Percentiles rank a stretch among this genome's conserved stretches.
These are phyloP conservation scores for Oidium heveae DNA, from an alignment of 2,329 filamentous ascomycete genomes.

Conservation along the genomic window DNA sequence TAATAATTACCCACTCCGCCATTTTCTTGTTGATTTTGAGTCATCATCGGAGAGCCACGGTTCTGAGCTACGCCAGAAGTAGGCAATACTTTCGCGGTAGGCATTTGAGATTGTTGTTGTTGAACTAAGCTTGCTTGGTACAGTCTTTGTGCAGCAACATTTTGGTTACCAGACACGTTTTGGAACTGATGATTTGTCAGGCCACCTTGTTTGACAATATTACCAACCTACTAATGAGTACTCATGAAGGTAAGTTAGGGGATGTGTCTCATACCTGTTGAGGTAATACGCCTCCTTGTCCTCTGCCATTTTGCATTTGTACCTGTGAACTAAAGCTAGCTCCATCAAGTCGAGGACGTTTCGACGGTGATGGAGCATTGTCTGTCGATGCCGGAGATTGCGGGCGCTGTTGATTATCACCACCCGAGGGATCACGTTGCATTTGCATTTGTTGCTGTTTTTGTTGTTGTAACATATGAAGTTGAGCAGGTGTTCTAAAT, in stretches of 20 bases:
- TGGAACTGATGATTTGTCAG: constrained; percentile 58
- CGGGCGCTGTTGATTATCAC: constrained; percentile 47
- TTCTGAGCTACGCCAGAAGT: constrained; percentile 44
- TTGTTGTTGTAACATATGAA: constrained; percentile 40
- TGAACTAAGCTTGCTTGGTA: constrained; percentile 69
- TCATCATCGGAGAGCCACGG: constrained; percentile 62
- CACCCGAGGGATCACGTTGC: constrained; percentile 71
- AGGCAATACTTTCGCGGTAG: constrained; percentile 27
- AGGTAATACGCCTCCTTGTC: constrained; percentile 41
- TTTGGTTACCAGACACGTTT: constrained; percentile 22
- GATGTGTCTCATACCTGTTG: constrained; percentile 36
- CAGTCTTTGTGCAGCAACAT: constrained; percentile 28
- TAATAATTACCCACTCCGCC: constrained; percentile 32
- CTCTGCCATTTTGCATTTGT: constrained; percentile 42
- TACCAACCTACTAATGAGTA: constrained; percentile 35
- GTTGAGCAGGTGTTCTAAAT: constrained; percentile 25
- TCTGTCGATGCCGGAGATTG: constrained; percentile 64
- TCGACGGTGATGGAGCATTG: constrained; percentile 77
- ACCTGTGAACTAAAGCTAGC: constrained; percentile 42
- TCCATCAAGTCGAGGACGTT: constrained; percentile 62
- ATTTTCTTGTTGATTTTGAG: constrained; percentile 37
- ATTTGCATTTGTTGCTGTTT: constrained; percentile 58
- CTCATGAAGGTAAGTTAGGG: constrained; percentile 20
- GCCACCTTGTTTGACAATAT: constrained; percentile 50
- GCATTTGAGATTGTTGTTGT: constrained; percentile 27